Evolutionary conservation across 1,139 yeast species (phyloP).

Genomic region (Arxiozyma slooffiae): DNA sequence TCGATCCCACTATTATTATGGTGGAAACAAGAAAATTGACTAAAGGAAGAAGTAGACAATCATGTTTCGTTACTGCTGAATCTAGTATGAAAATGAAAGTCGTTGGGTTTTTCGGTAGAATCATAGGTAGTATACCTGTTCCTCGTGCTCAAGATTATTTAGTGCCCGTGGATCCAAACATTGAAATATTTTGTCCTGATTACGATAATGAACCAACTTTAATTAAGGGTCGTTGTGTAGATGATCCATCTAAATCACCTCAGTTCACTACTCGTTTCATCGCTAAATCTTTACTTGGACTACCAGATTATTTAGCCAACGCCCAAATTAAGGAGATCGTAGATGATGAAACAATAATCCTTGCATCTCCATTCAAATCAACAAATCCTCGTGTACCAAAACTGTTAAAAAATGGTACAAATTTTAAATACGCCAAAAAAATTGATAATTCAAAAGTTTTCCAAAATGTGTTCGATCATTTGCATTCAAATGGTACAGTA

Average conservation of each 20-base stretch:
- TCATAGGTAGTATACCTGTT: constrained; percentile 80
- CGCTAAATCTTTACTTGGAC: constrained; percentile 60
- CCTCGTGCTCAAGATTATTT: constrained; percentile 84
- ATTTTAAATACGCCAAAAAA: constrained; percentile 66
- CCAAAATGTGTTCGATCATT: constrained; percentile 69
- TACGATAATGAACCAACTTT: constrained; percentile 7
- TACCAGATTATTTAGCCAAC: constrained; percentile 73
- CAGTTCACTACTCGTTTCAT: constrained; percentile 33
- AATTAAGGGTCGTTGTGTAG: constrained; percentile 11
- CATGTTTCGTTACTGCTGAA: constrained; percentile 82
- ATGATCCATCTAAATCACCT: constrained; percentile 8
- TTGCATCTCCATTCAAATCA: constrained; percentile 63
- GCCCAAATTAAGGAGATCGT: constrained; percentile 59
- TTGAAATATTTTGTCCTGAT: constrained; percentile 11
- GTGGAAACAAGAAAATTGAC: constrained; percentile 56
- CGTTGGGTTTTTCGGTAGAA: constrained; percentile 66
- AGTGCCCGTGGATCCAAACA: constrained; percentile 23
- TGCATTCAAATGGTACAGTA: constrained; percentile 67
- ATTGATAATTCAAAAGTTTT: constrained; percentile 81
- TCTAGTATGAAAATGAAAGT: constrained; percentile 58
- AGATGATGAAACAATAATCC: constrained; percentile 63
- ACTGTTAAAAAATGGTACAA: constrained; percentile 44
- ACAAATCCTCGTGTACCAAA: constrained; percentile 35
- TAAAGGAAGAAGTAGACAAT: constrained; percentile 58
- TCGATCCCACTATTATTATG: constrained; percentile 59